These are phyloP conservation scores for Bruguiera hainesii DNA, from an alignment of 441 rosid genomes.

Conservation along the genomic window DNA sequence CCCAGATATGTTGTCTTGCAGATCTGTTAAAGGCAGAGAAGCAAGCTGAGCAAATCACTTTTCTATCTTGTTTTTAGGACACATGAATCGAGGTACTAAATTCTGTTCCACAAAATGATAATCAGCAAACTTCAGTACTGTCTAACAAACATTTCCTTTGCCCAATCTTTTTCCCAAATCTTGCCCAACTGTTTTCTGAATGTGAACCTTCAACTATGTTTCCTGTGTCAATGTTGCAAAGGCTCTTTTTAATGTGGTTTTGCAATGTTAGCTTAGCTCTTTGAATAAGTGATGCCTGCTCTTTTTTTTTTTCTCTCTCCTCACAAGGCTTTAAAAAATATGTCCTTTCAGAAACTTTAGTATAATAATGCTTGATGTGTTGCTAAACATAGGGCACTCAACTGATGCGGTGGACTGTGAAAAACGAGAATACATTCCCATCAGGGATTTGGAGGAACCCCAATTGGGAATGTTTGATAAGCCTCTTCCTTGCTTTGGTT, in stretches of 20 bases:
- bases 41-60: constrained; percentile 12
- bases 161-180: neutral
- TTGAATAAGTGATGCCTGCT: neutral
- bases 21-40: constrained; percentile 21
- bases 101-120: neutral
- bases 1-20: constrained; percentile 21
- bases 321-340: neutral
- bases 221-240: neutral
- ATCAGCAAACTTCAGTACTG: no score
- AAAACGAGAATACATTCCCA: constrained; percentile 47
- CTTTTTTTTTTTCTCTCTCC: neutral
- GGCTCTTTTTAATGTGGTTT: neutral
- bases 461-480: constrained; percentile 62
- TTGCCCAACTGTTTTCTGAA: neutral
- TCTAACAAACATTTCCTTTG: no score
- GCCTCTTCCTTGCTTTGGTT: constrained; percentile 94
- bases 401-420: constrained; percentile 34
- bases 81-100: constrained; percentile 34
- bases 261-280: neutral
- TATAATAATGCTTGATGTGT: constrained; percentile 10
- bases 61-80: constrained; percentile 14
- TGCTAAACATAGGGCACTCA: constrained; percentile 32
- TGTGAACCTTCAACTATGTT: neutral
- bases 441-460: constrained; percentile 44
- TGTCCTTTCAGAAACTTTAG: constrained; percentile 2